Evolutionary conservation across 345 rosid genomes (phyloP), one percentile per base, ranked within the genome.

Genomic region (Geranium rotundifolium): DNA sequence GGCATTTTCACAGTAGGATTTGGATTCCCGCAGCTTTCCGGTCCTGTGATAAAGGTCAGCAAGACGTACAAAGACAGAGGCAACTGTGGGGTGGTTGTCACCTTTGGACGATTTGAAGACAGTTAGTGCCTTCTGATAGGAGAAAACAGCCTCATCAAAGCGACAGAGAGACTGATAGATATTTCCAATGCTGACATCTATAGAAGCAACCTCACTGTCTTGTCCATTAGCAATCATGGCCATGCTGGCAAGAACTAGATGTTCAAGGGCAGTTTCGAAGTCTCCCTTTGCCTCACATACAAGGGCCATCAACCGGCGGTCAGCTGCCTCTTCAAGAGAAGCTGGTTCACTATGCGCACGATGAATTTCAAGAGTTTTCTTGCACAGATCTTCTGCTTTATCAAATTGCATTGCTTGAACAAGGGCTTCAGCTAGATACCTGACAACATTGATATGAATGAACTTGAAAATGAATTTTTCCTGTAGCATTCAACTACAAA

Each of bases 361-460:
- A 65, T 95, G 99, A 73, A 95, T 95, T 65, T 95, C 97, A 31
- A 95, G 85, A 62, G 97, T 95, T 69, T 75, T 90, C 81, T 87
- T 85, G 78, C 91, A 82, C 66, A 95, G 71, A 58, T 95, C 99
- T 78, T 88, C 97, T 1, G 99, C 99, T 82, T 87, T 87, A 65
- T 87, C 91, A 72, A 95, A 95, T 71, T 90, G 95, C 99, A 95
- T 88, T 59, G 97, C 99, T 61, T 95, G 99, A 71, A 95, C 99
- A 69, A 86, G 89, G 15, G 97, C 96, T 83, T 95, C 99, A 5
- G 97, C 92, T 62, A 95, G 79, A 77, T 90, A 95, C 82, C 99
- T 95, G 80, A 8, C 67, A 63, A 41, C 62, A 72, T 61, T 59
- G 69, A 17, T 56, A 62, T 18, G 19, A 65, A 64, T 54, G 10